A percentile compares a stretch with the other conserved stretches of the same genome.
Evolutionary conservation across 139 green algal genomes (phyloP).

Genomic region (Edaphochlamys debaryana): DNA sequence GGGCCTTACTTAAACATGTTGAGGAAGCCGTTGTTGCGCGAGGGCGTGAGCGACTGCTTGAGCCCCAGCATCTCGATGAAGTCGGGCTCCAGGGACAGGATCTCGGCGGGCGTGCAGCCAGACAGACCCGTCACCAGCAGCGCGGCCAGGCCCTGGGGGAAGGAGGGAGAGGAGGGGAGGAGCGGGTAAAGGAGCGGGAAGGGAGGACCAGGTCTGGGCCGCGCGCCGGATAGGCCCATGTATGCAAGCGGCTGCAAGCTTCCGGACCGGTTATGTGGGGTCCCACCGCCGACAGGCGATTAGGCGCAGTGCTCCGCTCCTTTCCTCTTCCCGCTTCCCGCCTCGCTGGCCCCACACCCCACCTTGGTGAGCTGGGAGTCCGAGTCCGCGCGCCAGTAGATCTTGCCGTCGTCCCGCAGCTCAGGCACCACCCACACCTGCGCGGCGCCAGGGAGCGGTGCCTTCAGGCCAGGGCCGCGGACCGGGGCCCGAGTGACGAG

Average conservation of each 20-base stretch:
- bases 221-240: background rate
- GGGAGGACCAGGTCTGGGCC: background rate
- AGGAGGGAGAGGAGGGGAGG: background rate
- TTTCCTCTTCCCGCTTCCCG: too few relatives aligned
- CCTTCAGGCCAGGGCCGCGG: too few relatives aligned
- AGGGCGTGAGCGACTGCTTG: constrained; percentile 95
- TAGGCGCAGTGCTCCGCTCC: too few relatives aligned
- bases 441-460: too few relatives aligned
- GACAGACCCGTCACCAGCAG: constrained; percentile 93
- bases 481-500: too few relatives aligned
- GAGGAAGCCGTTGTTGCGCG: constrained; percentile 98
- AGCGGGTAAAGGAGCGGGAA: background rate
- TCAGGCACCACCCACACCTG: constrained; percentile 96
- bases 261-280: too few relatives aligned
- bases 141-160: constrained; percentile 78
- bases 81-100: constrained; percentile 66
- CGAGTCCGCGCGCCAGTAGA: constrained; percentile 95
- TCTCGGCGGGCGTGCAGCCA: constrained; percentile 79
- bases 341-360: background rate
- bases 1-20: constrained; percentile 94
- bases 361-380: constrained; percentile 97
- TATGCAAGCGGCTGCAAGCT: too few relatives aligned
- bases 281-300: too few relatives aligned
- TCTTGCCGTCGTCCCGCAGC: constrained; percentile 73
- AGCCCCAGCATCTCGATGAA: constrained; percentile 95